phyloP scores from a whole-genome alignment of 2,329 filamentous ascomycete species.

The Monilinia fructigena region DNA sequence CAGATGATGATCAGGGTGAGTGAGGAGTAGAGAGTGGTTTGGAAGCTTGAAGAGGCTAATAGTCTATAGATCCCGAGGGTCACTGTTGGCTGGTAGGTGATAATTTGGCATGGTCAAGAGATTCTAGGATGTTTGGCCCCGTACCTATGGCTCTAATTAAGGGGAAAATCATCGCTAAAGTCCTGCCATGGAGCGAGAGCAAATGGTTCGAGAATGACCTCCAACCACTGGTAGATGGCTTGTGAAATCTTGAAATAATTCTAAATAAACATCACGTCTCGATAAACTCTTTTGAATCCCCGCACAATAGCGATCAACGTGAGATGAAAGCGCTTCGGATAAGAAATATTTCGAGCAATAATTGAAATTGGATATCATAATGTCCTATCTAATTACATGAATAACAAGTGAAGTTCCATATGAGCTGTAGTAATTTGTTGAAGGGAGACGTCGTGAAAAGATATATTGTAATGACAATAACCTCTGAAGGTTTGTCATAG shows the following conservation, averaged over 20 bases:
- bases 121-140: slow-evolving; percentile 84
- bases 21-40: slow-evolving; percentile 3
- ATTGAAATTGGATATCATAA: slow-evolving; percentile 39
- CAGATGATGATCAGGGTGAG: slow-evolving; percentile 63
- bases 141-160: slow-evolving; percentile 80
- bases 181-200: slow-evolving; percentile 52
- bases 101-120: slow-evolving; percentile 78
- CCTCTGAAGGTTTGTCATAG: slow-evolving; percentile 26
- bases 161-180: slow-evolving; percentile 72
- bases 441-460: slow-evolving; percentile 34
- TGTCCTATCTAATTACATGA: slow-evolving; percentile 42
- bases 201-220: slow-evolving; percentile 51
- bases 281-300: too few relatives aligned
- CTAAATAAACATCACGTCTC: background rate
- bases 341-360: slow-evolving; percentile 16
- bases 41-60: slow-evolving; percentile 3
- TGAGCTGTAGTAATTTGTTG: slow-evolving; percentile 36
- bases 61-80: slow-evolving; percentile 69
- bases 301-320: background rate
- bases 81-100: slow-evolving; percentile 93
- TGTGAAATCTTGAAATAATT: background rate
- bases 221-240: slow-evolving; percentile 34
- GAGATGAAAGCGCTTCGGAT: background rate
- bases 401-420: slow-evolving; percentile 34
- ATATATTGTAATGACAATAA: slow-evolving; percentile 30